These are phyloP conservation scores for Verticillium albo-atrum DNA, from an alignment of 2,329 filamentous ascomycete species.

Conservation along the genomic window DNA sequence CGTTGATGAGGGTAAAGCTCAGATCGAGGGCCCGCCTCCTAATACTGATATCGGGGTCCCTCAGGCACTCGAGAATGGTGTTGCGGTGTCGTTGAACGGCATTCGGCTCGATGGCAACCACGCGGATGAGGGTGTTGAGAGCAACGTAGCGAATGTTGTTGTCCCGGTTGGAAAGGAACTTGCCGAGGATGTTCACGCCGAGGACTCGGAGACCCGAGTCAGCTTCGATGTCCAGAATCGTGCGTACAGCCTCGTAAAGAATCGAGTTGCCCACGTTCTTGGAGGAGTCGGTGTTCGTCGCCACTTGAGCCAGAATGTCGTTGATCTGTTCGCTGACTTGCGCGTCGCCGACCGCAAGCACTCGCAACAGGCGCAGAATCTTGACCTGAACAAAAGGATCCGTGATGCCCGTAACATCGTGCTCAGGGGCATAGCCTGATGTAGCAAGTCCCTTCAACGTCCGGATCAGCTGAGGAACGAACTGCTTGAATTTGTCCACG, in stretches of 20 bases:
- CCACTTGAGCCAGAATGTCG: constrained; percentile 94
- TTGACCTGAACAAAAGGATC: constrained; percentile 98
- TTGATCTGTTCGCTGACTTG: constrained; percentile 96
- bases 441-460: constrained; percentile 89
- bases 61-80: constrained; percentile 91
- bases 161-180: constrained; percentile 96
- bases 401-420: constrained; percentile 96
- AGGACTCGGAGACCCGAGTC: constrained; percentile 91
- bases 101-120: constrained; percentile 96
- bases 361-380: constrained; percentile 79
- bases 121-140: constrained; percentile 94
- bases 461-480: constrained; percentile 81
- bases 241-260: constrained; percentile 92
- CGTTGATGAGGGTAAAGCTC: constrained; percentile 97
- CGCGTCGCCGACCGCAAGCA: constrained; percentile 80
- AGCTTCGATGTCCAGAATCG: constrained; percentile 96
- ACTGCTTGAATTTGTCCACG: constrained; percentile 83
- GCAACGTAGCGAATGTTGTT: constrained; percentile 99
- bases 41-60: constrained; percentile 98
- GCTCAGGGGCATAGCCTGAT: constrained; percentile 94
- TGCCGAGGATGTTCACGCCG: constrained; percentile 96
- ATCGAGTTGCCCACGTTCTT: constrained; percentile 99
- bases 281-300: constrained; percentile 94
- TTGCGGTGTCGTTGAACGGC: constrained; percentile 96
- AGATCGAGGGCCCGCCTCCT: constrained; percentile 90